A percentile compares a stretch with the other conserved stretches of the same genome.
Conservation (phyloP, 2,329 filamentous ascomycete genomes). For the Colletotrichum aenigma region DNA sequence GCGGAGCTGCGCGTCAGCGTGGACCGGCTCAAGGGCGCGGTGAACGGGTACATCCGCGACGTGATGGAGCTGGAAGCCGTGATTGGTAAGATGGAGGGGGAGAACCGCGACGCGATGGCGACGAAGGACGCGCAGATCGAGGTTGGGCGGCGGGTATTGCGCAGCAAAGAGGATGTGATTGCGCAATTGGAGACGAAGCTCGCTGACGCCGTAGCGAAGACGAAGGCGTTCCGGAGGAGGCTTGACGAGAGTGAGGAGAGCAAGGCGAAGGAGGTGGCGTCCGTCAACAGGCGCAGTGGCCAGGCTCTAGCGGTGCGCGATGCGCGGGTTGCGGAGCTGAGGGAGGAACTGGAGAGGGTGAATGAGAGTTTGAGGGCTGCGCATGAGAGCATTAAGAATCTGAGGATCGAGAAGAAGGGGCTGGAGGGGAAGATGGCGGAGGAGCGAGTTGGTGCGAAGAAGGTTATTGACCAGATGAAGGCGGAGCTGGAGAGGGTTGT, state of each 20-base stretch:
- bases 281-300: constrained; percentile 46
- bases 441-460: constrained; percentile 43
- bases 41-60: constrained; percentile 58
- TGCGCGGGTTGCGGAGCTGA: constrained; percentile 51
- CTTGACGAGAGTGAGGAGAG: constrained; percentile 40
- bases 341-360: constrained; percentile 51
- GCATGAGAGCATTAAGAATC: constrained; percentile 46
- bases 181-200: constrained; percentile 51
- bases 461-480: constrained; percentile 54
- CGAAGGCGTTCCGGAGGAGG: constrained; percentile 41
- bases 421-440: constrained; percentile 39
- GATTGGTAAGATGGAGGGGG: constrained; percentile 51
- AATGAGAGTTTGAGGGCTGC: constrained; percentile 50
- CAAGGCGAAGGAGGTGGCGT: constrained; percentile 33
- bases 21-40: constrained; percentile 54
- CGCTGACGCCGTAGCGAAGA: constrained; percentile 40
- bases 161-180: constrained; percentile 40
- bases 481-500: constrained; percentile 55
- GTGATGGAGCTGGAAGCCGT: constrained; percentile 57
- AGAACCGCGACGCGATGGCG: constrained; percentile 33
- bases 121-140: constrained; percentile 38
- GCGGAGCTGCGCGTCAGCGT: constrained; percentile 54
- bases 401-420: constrained; percentile 51
- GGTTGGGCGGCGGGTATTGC: constrained; percentile 34
- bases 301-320: constrained; percentile 55